Evolutionary conservation across 2,329 filamentous ascomycete genomes (phyloP).

Genomic region (Rhynchosporium graminicola): DNA sequence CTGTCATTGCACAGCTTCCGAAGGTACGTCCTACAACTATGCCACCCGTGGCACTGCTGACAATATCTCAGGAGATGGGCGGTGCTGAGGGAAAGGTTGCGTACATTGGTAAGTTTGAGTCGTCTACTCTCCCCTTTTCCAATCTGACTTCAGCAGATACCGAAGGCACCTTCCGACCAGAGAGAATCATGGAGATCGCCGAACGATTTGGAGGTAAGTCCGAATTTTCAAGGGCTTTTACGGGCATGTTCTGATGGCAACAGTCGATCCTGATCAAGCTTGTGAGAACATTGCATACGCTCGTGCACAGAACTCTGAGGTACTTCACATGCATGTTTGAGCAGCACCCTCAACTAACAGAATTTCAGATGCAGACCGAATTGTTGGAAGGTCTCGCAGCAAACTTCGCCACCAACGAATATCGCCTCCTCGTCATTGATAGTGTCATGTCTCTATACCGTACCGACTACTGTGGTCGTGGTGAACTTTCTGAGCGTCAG

Average conservation of each 20-base stretch:
- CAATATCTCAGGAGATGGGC: conserved; percentile 52
- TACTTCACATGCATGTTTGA: conserved; percentile 20
- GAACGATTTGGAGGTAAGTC: conserved; percentile 58
- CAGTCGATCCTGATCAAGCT: conserved; percentile 56
- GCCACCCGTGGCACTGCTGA: conserved; percentile 8
- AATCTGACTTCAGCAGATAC: conserved; percentile 45
- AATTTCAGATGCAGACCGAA: conserved; percentile 52
- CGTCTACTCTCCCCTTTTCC: background rate
- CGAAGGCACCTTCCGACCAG: conserved; percentile 66
- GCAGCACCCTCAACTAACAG: conserved; percentile 16
- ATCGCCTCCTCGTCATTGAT: conserved; percentile 67
- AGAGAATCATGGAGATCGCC: conserved; percentile 66
- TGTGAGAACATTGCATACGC: conserved; percentile 69
- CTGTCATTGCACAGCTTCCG: conserved; percentile 59
- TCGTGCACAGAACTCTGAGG: conserved; percentile 64
- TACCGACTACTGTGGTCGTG: conserved; percentile 66
- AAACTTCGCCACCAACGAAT: conserved; percentile 63
- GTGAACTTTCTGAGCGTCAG: conserved; percentile 67
- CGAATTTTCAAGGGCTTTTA: background rate
- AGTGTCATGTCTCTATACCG: conserved; percentile 71
- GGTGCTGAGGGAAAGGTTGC: conserved; percentile 69
- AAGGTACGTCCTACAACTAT: conserved; percentile 39
- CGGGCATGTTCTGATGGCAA: conserved; percentile 21
- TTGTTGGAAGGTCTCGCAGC: conserved; percentile 61
- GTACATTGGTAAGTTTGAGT: conserved; percentile 57